These are phyloP conservation scores for Saccharomycopsis sp. DNA, from an alignment of 805 yeast species.

Conservation along the genomic window DNA sequence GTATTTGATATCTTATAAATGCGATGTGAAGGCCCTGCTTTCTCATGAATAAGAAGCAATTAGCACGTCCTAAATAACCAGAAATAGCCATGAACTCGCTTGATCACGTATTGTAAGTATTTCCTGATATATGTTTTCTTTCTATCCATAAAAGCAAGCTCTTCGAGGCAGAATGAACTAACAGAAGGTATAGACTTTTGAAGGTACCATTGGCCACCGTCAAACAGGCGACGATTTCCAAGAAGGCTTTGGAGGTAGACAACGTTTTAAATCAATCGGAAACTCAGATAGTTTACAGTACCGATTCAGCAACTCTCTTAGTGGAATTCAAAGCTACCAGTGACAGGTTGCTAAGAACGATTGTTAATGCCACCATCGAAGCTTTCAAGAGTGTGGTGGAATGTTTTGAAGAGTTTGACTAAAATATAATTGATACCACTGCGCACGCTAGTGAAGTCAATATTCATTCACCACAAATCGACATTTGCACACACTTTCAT, in stretches of 20 bases:
- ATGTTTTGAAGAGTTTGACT: slow-evolving; percentile 57
- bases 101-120: background rate
- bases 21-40: no score
- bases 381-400: slow-evolving; percentile 59
- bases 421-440: no score
- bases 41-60: background rate
- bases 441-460: no score
- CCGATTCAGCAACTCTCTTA: slow-evolving; percentile 29
- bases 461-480: no score
- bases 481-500: no score
- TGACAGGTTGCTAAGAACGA: slow-evolving; percentile 62
- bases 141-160: background rate
- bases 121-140: background rate
- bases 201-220: slow-evolving; percentile 49
- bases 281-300: slow-evolving; percentile 34
- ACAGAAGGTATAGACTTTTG: slow-evolving; percentile 25
- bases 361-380: slow-evolving; percentile 63
- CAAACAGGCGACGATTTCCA: slow-evolving; percentile 51
- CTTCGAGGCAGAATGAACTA: background rate
- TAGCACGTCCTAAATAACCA: background rate
- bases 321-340: slow-evolving; percentile 46
- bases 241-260: slow-evolving; percentile 50
- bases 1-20: no score
- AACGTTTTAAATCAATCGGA: slow-evolving; percentile 58
- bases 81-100: background rate